Evolutionary conservation across 139 green algal genomes (phyloP).

Genomic region (Coelastrella sp.): DNA sequence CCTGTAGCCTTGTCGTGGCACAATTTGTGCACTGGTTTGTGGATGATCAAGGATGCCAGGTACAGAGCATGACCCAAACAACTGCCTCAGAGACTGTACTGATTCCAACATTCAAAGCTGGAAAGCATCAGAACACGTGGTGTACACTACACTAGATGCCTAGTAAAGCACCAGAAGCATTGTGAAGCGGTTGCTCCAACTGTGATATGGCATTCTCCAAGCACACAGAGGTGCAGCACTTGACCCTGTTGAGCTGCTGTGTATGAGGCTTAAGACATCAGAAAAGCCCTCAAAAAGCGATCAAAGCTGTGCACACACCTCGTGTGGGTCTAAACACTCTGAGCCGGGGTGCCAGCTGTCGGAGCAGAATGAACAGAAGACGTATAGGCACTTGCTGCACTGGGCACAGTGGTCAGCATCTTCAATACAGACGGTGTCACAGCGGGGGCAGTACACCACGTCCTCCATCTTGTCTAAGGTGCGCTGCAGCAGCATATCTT

Average conservation of each 20-base stretch:
- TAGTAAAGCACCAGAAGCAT: too few relatives aligned
- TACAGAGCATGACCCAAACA: too few relatives aligned
- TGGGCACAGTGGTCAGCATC: constrained; percentile 81
- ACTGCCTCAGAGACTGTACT: too few relatives aligned
- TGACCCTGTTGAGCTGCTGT: neutral
- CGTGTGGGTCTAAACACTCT: constrained; percentile 59
- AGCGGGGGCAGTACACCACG: constrained; percentile 88
- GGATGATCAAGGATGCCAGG: too few relatives aligned
- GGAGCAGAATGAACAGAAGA: constrained; percentile 84
- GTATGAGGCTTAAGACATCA: neutral
- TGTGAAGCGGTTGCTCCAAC: too few relatives aligned
- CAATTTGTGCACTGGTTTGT: too few relatives aligned
- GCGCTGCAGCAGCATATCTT: constrained; percentile 79
- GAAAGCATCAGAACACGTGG: too few relatives aligned
- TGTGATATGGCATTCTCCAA: too few relatives aligned
- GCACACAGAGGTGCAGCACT: neutral
- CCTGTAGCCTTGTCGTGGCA: too few relatives aligned
- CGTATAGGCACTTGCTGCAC: constrained; percentile 81
- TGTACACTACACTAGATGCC: too few relatives aligned
- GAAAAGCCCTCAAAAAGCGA: neutral
- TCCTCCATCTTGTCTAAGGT: constrained; percentile 83
- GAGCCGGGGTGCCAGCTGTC: constrained; percentile 76
- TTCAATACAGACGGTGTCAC: constrained; percentile 74
- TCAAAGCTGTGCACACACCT: neutral
- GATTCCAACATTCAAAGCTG: too few relatives aligned